These are phyloP conservation scores for Spathaspora gorwiae DNA, from an alignment of 805 yeast genomes.

Conservation along the genomic window DNA sequence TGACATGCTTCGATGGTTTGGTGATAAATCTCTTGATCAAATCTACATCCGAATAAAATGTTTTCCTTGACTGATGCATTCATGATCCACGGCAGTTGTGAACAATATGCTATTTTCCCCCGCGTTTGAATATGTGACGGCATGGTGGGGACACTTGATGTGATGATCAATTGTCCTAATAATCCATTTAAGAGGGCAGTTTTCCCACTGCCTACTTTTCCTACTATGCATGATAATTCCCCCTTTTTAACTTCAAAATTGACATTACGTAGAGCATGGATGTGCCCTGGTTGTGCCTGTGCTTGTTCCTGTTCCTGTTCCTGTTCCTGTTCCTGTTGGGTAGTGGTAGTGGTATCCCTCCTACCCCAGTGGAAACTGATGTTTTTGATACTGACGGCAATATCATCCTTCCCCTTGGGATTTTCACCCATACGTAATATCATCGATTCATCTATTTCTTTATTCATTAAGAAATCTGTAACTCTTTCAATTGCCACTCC, in stretches of 20 bases:
- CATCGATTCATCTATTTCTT: conserved; percentile 39
- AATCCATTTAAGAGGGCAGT: conserved; percentile 52
- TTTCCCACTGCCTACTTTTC: conserved; percentile 67
- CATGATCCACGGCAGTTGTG: conserved; percentile 56
- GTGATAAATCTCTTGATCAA: conserved; percentile 37
- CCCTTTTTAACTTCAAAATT: conserved; percentile 50
- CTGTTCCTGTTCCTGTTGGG: conserved; percentile 13
- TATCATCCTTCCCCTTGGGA: conserved; percentile 21
- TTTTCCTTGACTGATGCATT: conserved; percentile 48
- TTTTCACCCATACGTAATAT: conserved; percentile 6
- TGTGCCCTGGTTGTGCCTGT: conserved; percentile 6
- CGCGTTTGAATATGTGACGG: conserved; percentile 11
- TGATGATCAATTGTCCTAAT: conserved; percentile 46
- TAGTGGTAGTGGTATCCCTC: not conserved
- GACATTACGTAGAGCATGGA: conserved; percentile 41
- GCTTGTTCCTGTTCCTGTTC: conserved; percentile 21
- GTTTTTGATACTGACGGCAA: conserved; percentile 41
- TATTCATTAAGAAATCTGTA: conserved; percentile 43
- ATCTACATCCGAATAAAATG: conserved; percentile 47
- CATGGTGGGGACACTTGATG: conserved; percentile 11
- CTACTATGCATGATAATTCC: conserved; percentile 55
- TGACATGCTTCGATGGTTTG: conserved; percentile 48
- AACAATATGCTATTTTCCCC: conserved; percentile 55
- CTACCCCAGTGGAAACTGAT: conserved; percentile 51
- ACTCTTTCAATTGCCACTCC: conserved; percentile 56